A percentile compares a stretch with the other conserved stretches of the same genome.
Evolutionary conservation across 495 filamentous ascomycete species (phyloP).

Genomic region (Podospora appendiculata): DNA sequence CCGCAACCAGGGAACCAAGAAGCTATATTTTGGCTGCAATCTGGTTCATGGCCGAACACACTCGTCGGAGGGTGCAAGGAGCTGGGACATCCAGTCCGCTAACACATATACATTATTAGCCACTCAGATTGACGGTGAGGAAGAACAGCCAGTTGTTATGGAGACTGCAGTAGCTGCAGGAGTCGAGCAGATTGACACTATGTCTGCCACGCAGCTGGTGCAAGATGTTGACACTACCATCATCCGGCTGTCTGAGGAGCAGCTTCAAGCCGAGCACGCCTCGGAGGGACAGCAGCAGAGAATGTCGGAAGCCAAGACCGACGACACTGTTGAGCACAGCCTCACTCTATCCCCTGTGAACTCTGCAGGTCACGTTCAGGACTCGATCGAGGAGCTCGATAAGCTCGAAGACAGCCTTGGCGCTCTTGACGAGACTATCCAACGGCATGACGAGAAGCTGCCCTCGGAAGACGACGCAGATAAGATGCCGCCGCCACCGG

Average conservation of each 20-base stretch:
- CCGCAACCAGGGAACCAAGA: conserved; percentile 10
- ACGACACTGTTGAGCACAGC: conserved; percentile 35
- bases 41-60: conserved; percentile 26
- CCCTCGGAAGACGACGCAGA: conserved; percentile 20
- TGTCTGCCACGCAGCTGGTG: conserved; percentile 6
- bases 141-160: conserved; percentile 4
- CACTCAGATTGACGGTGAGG: conserved; percentile 20
- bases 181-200: conserved; percentile 4
- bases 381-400: conserved; percentile 62
- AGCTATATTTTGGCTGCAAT: conserved; percentile 38
- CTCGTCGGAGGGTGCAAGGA: conserved; percentile 1
- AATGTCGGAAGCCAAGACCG: conserved; percentile 16
- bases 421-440: conserved; percentile 35
- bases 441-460: conserved; percentile 9
- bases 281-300: conserved; percentile 1
- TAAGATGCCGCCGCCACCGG: background rate
- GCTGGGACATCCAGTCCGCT: conserved; percentile 7
- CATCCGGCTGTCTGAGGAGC: conserved; percentile 4
- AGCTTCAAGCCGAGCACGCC: background rate
- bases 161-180: background rate
- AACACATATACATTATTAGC: conserved; percentile 27
- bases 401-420: conserved; percentile 62
- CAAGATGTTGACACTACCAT: conserved; percentile 5
- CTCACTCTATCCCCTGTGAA: conserved; percentile 27
- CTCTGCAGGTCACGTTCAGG: conserved; percentile 50